phyloP scores from a whole-genome alignment of 306 rosid species.

The Vigna hirtella region DNA sequence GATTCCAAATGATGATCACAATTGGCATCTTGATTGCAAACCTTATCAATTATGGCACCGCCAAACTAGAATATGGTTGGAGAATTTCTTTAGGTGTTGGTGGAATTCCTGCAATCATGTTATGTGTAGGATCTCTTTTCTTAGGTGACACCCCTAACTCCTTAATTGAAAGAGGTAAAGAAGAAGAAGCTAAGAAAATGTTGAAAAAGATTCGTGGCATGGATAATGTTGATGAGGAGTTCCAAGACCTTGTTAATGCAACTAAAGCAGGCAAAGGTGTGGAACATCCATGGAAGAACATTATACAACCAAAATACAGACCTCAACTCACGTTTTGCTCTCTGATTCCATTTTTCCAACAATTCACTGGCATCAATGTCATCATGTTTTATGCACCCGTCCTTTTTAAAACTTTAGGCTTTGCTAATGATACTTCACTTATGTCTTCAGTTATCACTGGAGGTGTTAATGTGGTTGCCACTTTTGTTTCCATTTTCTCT shows the following conservation, averaged over 20 bases:
- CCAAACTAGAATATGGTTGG: conserved; percentile 36
- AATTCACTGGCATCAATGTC: conserved; percentile 14
- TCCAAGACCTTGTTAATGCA: conserved; percentile 42
- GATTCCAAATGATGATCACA: conserved; percentile 50
- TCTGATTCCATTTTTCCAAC: background rate
- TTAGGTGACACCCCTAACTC: conserved; percentile 46
- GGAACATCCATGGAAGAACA: conserved; percentile 44
- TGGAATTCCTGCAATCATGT: conserved; percentile 30
- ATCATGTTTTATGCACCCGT: conserved; percentile 7
- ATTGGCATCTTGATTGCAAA: conserved; percentile 41
- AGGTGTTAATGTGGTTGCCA: background rate
- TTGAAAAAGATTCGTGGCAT: conserved; percentile 39
- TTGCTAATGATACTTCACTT: background rate
- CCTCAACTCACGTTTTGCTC: conserved; percentile 39
- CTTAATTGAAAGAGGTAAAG: conserved; percentile 44
- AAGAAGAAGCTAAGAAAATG: conserved; percentile 37
- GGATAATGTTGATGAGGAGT: conserved; percentile 30
- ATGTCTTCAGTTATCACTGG: background rate
- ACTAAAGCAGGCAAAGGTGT: conserved; percentile 35
- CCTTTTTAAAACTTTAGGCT: background rate
- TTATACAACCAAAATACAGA: conserved; percentile 1
- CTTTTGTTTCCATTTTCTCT: background rate
- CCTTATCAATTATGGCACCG: conserved; percentile 36
- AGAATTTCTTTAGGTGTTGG: conserved; percentile 37
- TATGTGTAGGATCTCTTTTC: conserved; percentile 22